Percentiles rank a stretch among this genome's conserved stretches.
Evolutionary conservation across 192 early-diverging fungal genomes (phyloP).

Genomic region (Phycomyces blakesleeanus): DNA sequence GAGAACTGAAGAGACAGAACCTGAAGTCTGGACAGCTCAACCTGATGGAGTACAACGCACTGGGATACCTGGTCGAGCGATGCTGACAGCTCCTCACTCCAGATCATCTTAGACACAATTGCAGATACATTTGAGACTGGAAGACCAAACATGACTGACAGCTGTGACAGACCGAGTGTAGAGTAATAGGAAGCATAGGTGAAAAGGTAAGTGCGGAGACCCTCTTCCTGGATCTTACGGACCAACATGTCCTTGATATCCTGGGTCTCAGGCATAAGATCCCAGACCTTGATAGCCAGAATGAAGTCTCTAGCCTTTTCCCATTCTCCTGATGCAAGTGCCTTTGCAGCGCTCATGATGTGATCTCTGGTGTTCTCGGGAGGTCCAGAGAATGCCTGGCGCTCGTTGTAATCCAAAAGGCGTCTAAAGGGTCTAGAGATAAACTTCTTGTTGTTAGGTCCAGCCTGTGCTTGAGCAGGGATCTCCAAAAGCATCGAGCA

Average conservation of each 20-base stretch:
- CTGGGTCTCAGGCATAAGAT: conserved; percentile 78
- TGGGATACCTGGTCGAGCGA: conserved; percentile 82
- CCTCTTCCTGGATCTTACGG: conserved; percentile 92
- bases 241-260: conserved; percentile 88
- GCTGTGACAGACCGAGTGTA: conserved; percentile 76
- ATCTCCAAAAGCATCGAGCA: conserved; percentile 98
- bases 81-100: conserved; percentile 85
- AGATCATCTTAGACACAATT: conserved; percentile 92
- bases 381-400: conserved; percentile 94
- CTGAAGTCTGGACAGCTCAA: conserved; percentile 74
- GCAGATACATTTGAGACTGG: conserved; percentile 57
- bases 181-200: conserved; percentile 89
- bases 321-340: conserved; percentile 92
- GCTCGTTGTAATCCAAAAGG: conserved; percentile 91
- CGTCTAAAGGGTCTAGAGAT: conserved; percentile 91
- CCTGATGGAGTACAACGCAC: conserved; percentile 78
- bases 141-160: conserved; percentile 88
- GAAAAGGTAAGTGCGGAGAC: conserved; percentile 94
- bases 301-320: conserved; percentile 80
- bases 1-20: conserved; percentile 80
- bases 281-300: conserved; percentile 93
- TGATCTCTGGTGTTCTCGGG: conserved; percentile 99
- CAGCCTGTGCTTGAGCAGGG: conserved; percentile 85
- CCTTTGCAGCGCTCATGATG: conserved; percentile 95
- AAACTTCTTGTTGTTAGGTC: conserved; percentile 59